Evolutionary conservation across 2,329 filamentous ascomycete genomes (phyloP).

Genomic region (Trichophyton rubrum): DNA sequence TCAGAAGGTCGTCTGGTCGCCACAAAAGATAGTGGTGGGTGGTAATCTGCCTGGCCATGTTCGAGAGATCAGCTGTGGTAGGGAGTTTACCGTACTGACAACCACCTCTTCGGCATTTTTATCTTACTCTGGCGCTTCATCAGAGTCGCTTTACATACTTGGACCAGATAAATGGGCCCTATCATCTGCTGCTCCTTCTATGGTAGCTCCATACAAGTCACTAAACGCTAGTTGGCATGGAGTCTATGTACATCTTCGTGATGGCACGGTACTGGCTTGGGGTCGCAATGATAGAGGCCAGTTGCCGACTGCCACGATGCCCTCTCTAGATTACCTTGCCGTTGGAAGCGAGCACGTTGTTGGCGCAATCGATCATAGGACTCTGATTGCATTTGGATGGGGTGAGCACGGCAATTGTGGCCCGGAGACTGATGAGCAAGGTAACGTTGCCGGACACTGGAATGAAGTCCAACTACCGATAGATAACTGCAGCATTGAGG

Average conservation of each 20-base stretch:
- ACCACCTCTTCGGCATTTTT: conserved; percentile 24
- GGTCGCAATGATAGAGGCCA: conserved; percentile 80
- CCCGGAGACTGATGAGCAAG: conserved; percentile 45
- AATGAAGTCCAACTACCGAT: conserved; percentile 53
- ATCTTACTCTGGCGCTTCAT: conserved; percentile 27
- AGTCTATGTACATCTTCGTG: conserved; percentile 54
- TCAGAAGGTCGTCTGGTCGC: conserved; percentile 42
- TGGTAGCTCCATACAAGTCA: conserved; percentile 49
- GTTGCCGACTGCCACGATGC: conserved; percentile 52
- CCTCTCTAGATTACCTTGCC: conserved; percentile 43
- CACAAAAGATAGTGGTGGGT: conserved; percentile 42
- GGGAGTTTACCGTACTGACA: conserved; percentile 66
- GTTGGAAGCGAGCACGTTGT: conserved; percentile 86
- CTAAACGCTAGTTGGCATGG: conserved; percentile 73
- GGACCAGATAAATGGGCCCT: conserved; percentile 66
- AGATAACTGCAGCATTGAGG: conserved; percentile 42
- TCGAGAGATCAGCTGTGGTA: conserved; percentile 58
- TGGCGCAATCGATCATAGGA: conserved; percentile 51
- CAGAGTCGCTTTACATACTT: conserved; percentile 48
- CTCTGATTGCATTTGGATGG: conserved; percentile 85
- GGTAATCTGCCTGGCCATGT: conserved; percentile 38
- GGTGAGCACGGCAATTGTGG: conserved; percentile 97
- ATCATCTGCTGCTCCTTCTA: conserved; percentile 43
- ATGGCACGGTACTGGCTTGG: conserved; percentile 57
- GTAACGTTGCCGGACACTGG: conserved; percentile 57